Evolutionary conservation across 1,139 yeast genomes (phyloP).

Genomic region (Yamadazyma jaroonii): DNA sequence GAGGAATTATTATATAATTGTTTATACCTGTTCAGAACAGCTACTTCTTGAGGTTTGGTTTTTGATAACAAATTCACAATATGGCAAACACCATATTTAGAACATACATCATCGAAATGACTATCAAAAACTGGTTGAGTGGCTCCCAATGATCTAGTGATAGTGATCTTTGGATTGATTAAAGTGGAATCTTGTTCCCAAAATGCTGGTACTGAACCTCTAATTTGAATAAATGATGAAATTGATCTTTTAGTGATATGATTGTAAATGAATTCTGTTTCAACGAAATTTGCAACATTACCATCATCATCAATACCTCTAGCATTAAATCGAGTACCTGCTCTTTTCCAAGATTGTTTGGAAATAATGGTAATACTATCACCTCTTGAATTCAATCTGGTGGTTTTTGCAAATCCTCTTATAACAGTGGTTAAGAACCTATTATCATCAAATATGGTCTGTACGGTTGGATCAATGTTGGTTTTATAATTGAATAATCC

Average conservation of each 20-base stretch:
- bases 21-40: slow-evolving; percentile 65
- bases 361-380: slow-evolving; percentile 80
- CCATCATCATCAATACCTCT: slow-evolving; percentile 97
- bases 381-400: slow-evolving; percentile 47
- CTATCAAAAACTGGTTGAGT: slow-evolving; percentile 85
- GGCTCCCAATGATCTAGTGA: slow-evolving; percentile 87
- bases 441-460: slow-evolving; percentile 62
- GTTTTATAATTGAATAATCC: slow-evolving; percentile 75
- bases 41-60: slow-evolving; percentile 73
- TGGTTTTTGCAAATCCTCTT: slow-evolving; percentile 90
- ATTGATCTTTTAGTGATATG: slow-evolving; percentile 44
- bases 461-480: slow-evolving; percentile 60
- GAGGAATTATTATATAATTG: slow-evolving; percentile 48
- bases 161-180: slow-evolving; percentile 79
- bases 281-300: slow-evolving; percentile 93
- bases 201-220: slow-evolving; percentile 95
- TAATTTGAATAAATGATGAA: slow-evolving; percentile 77
- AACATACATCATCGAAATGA: slow-evolving; percentile 69
- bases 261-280: slow-evolving; percentile 77
- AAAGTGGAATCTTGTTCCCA: slow-evolving; percentile 96
- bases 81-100: slow-evolving; percentile 83
- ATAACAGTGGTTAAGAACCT: slow-evolving; percentile 87
- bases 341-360: slow-evolving; percentile 91
- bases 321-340: slow-evolving; percentile 92
- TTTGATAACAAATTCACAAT: slow-evolving; percentile 76